These are phyloP conservation scores for Cladophialophora exuberans DNA, from an alignment of 2,329 filamentous ascomycete species.

Conservation along the genomic window DNA sequence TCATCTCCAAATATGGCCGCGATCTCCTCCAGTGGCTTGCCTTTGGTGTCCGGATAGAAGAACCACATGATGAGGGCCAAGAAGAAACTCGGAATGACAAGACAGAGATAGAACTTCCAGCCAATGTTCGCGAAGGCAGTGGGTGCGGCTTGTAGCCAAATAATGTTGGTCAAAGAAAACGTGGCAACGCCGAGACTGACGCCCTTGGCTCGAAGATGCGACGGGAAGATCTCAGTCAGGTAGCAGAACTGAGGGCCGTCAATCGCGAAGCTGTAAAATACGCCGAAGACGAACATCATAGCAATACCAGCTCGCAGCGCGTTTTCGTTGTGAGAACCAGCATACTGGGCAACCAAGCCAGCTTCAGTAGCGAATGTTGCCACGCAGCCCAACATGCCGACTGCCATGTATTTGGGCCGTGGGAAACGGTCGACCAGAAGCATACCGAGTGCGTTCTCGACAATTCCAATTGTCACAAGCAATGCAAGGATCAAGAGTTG, in stretches of 20 bases:
- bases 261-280: background rate
- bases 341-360: slow-evolving; percentile 37
- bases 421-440: slow-evolving; percentile 21
- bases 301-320: background rate
- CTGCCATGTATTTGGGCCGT: slow-evolving; percentile 19
- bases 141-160: background rate
- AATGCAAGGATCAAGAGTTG: background rate
- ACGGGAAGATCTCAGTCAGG: slow-evolving; percentile 51
- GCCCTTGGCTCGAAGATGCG: slow-evolving; percentile 38
- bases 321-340: background rate
- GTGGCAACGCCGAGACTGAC: slow-evolving; percentile 32
- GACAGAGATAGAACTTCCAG: background rate
- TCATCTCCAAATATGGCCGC: background rate
- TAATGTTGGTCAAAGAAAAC: background rate
- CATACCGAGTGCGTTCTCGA: slow-evolving; percentile 14
- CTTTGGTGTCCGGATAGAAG: background rate
- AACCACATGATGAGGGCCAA: background rate
- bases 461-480: slow-evolving; percentile 18
- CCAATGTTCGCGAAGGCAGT: background rate
- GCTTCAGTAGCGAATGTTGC: slow-evolving; percentile 44
- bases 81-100: background rate
- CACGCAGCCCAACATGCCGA: slow-evolving; percentile 44
- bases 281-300: background rate
- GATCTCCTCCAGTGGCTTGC: background rate
- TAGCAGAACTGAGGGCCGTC: slow-evolving; percentile 45